These are phyloP conservation scores for Dactylellina drechsleri DNA, from an alignment of 2,329 filamentous ascomycete species.

Conservation along the genomic window DNA sequence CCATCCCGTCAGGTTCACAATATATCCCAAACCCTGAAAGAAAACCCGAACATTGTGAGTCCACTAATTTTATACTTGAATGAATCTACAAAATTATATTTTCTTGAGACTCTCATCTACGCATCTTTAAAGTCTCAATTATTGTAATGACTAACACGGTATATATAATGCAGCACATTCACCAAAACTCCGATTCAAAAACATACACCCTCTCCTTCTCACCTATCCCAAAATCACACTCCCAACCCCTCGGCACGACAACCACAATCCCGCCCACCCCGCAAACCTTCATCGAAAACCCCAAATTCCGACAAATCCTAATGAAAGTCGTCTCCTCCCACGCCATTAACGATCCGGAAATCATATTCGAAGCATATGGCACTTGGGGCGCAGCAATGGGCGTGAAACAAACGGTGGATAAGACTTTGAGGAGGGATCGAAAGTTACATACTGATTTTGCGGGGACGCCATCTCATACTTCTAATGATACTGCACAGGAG, in stretches of 20 bases:
- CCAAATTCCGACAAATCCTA: conserved; percentile 69
- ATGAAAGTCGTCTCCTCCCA: conserved; percentile 69
- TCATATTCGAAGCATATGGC: conserved; percentile 67
- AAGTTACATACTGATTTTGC: conserved; percentile 30
- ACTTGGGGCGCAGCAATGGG: conserved; percentile 68
- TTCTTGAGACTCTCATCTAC: neutral
- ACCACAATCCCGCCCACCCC: conserved; percentile 71
- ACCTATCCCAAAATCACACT: conserved; percentile 67
- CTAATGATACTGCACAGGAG: no score
- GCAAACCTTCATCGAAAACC: conserved; percentile 70
- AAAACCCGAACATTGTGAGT: conserved; percentile 49
- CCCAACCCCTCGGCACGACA: conserved; percentile 70
- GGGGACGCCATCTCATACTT: conserved; percentile 16
- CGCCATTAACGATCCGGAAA: conserved; percentile 68
- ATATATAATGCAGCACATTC: conserved; percentile 58
- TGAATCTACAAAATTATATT: no score
- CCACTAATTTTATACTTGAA: neutral
- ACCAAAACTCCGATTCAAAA: conserved; percentile 62
- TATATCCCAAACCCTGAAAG: conserved; percentile 25
- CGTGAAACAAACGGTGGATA: conserved; percentile 49
- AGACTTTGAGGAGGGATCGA: conserved; percentile 49
- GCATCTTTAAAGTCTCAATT: neutral
- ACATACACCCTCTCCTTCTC: conserved; percentile 71
- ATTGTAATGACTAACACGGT: neutral
- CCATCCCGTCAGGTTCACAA: neutral